Percentiles rank a stretch among this genome's conserved stretches.
phyloP scores from a whole-genome alignment of 768 basidiomycete genomes.

The Leccinum subgranulosum region DNA sequence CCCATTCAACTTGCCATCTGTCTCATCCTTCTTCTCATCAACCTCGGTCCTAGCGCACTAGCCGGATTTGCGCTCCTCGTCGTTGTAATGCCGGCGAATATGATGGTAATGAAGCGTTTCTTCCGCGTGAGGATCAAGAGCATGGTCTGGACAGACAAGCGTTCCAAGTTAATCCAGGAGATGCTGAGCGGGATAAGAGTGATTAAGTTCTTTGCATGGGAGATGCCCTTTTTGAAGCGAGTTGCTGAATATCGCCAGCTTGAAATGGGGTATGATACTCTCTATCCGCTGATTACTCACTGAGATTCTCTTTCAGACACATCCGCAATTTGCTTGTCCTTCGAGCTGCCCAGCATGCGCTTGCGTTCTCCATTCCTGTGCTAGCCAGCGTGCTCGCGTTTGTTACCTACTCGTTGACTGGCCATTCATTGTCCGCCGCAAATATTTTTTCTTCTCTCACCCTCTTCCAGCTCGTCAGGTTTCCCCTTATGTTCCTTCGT shows the following conservation, averaged over 20 bases:
- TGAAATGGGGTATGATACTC: constrained; percentile 56
- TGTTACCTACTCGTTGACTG: constrained; percentile 71
- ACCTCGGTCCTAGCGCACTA: constrained; percentile 61
- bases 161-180: too few relatives aligned
- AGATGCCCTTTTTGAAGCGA: constrained; percentile 72
- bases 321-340: constrained; percentile 65
- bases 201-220: constrained; percentile 93
- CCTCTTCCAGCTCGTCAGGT: constrained; percentile 70
- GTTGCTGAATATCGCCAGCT: constrained; percentile 65
- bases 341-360: constrained; percentile 63
- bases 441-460: constrained; percentile 50
- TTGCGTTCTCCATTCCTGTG: too few relatives aligned
- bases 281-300: constrained; percentile 3
- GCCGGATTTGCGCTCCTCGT: constrained; percentile 63
- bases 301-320: constrained; percentile 37
- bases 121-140: constrained; percentile 40
- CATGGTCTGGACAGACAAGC: too few relatives aligned
- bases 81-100: constrained; percentile 70
- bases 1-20: constrained; percentile 72
- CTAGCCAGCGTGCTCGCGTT: constrained; percentile 78
- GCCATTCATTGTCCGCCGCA: constrained; percentile 65
- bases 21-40: constrained; percentile 66
- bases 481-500: constrained; percentile 77
- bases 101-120: constrained; percentile 65
- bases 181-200: constrained; percentile 42